phyloP scores from a whole-genome alignment of 208 protist genomes.

The Leishmania tarentolae region DNA sequence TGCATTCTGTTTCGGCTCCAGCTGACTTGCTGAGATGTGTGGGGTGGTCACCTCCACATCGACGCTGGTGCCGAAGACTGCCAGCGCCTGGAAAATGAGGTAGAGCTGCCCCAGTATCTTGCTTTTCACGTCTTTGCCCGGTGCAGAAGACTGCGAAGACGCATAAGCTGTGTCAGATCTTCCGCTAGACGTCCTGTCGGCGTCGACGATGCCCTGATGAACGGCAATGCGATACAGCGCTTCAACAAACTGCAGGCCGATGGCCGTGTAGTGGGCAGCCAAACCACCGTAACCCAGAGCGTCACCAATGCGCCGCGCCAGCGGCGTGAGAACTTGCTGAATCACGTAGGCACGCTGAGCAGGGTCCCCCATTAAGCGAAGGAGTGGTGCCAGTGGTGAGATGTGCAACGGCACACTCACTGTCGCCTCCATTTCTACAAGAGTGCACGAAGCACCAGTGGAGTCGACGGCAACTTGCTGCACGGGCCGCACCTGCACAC shows the following conservation, averaged over 20 bases:
- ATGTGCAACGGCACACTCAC: slow-evolving; percentile 44
- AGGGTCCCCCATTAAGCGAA: slow-evolving; percentile 29
- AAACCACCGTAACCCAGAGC: slow-evolving; percentile 28
- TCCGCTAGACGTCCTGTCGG: not conserved
- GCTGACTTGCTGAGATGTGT: not conserved
- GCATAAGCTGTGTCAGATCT: not conserved
- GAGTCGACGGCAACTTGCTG: slow-evolving; percentile 5
- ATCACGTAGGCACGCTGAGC: slow-evolving; percentile 44
- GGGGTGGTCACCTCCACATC: slow-evolving; percentile 46
- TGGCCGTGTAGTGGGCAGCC: slow-evolving; percentile 28
- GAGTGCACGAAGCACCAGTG: slow-evolving; percentile 13
- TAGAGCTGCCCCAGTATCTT: slow-evolving; percentile 27
- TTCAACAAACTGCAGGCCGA: slow-evolving; percentile 31
- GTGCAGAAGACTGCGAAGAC: not conserved
- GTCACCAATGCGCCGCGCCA: slow-evolving; percentile 28
- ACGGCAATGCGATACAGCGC: slow-evolving; percentile 34
- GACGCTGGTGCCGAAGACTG: slow-evolving; percentile 44
- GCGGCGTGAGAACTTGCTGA: slow-evolving; percentile 36
- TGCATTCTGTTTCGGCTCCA: not conserved
- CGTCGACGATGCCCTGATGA: slow-evolving; percentile 7
- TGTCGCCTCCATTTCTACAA: slow-evolving; percentile 30
- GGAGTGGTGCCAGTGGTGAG: slow-evolving; percentile 40
- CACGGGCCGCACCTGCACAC: slow-evolving; percentile 26
- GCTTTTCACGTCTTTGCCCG: not conserved
- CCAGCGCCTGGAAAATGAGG: slow-evolving; percentile 37